phyloP scores from a whole-genome alignment of 2,329 filamentous ascomycete genomes.

The Aspergillus versicolor region DNA sequence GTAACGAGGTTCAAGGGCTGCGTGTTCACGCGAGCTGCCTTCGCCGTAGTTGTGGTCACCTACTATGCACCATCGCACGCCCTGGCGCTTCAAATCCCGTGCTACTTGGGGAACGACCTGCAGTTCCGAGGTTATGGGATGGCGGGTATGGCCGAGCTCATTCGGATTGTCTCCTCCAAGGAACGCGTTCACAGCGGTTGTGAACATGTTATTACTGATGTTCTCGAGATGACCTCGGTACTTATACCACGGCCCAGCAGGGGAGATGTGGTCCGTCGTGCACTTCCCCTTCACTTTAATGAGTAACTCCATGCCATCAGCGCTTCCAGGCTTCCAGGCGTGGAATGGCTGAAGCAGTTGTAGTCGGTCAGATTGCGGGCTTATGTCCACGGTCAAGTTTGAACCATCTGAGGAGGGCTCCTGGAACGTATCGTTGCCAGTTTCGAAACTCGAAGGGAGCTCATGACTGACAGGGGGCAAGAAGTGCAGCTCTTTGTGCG shows the following conservation, averaged over 20 bases:
- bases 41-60: slow-evolving; percentile 99
- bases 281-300: slow-evolving; percentile 95
- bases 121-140: slow-evolving; percentile 74
- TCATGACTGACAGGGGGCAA: slow-evolving; percentile 80
- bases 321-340: slow-evolving; percentile 57
- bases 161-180: slow-evolving; percentile 22
- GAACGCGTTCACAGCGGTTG: slow-evolving; percentile 83
- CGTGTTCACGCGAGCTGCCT: slow-evolving; percentile 92
- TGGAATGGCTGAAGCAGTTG: slow-evolving; percentile 19
- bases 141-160: slow-evolving; percentile 23
- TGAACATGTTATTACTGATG: slow-evolving; percentile 99
- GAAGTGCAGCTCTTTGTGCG: slow-evolving; percentile 62
- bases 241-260: slow-evolving; percentile 89
- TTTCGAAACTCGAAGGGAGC: slow-evolving; percentile 74
- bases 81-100: slow-evolving; percentile 92
- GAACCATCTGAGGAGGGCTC: slow-evolving; percentile 13
- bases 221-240: slow-evolving; percentile 98
- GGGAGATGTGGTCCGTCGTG: slow-evolving; percentile 87
- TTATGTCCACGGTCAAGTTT: slow-evolving; percentile 7
- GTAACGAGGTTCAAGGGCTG: slow-evolving; percentile 91
- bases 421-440: slow-evolving; percentile 70
- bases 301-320: slow-evolving; percentile 74
- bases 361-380: slow-evolving; percentile 17
- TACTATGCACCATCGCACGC: slow-evolving; percentile 90
- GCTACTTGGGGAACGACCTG: slow-evolving; percentile 85